Evolutionary conservation across 768 basidiomycete genomes (phyloP).

Genomic region (Albatrellus ellisii): DNA sequence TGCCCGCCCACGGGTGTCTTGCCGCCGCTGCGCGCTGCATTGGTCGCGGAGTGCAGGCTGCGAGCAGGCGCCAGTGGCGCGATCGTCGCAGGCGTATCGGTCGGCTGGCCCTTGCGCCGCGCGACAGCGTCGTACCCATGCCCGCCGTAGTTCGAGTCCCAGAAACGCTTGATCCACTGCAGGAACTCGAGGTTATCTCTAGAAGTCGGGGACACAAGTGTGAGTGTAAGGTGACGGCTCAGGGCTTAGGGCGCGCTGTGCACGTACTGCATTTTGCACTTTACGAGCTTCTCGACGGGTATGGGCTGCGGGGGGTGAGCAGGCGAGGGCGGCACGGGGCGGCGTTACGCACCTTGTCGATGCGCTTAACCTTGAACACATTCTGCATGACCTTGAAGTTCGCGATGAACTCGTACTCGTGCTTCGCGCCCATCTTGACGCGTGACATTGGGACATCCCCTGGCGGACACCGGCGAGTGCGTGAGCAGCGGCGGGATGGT

Average conservation of each 20-base stretch:
- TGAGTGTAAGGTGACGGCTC: too few relatives aligned
- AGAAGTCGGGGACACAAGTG: slow-evolving; percentile 5
- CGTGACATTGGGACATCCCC: slow-evolving; percentile 83
- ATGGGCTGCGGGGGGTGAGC: slow-evolving; percentile 51
- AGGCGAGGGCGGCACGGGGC: slow-evolving; percentile 1
- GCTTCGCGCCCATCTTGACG: slow-evolving; percentile 94
- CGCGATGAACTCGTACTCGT: slow-evolving; percentile 89
- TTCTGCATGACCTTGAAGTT: slow-evolving; percentile 97
- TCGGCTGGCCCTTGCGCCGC: slow-evolving; percentile 63
- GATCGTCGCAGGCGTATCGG: slow-evolving; percentile 70
- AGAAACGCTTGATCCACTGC: slow-evolving; percentile 94
- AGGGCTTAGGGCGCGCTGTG: slow-evolving; percentile 5
- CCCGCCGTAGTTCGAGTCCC: slow-evolving; percentile 87
- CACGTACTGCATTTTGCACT: slow-evolving; percentile 98
- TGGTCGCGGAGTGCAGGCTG: slow-evolving; percentile 21
- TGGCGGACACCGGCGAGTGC: slow-evolving; percentile 19
- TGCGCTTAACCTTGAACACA: slow-evolving; percentile 80
- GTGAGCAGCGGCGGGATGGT: background rate
- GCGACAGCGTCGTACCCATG: slow-evolving; percentile 77
- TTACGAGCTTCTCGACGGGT: slow-evolving; percentile 84
- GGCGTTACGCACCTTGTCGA: slow-evolving; percentile 65
- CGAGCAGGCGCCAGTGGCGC: slow-evolving; percentile 41
- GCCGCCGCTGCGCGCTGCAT: slow-evolving; percentile 43
- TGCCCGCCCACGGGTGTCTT: slow-evolving; percentile 62
- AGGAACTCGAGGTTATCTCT: slow-evolving; percentile 98